These are phyloP conservation scores for Thymus mandschuricus DNA, from an alignment of 257 asterid species.

Conservation along the genomic window DNA sequence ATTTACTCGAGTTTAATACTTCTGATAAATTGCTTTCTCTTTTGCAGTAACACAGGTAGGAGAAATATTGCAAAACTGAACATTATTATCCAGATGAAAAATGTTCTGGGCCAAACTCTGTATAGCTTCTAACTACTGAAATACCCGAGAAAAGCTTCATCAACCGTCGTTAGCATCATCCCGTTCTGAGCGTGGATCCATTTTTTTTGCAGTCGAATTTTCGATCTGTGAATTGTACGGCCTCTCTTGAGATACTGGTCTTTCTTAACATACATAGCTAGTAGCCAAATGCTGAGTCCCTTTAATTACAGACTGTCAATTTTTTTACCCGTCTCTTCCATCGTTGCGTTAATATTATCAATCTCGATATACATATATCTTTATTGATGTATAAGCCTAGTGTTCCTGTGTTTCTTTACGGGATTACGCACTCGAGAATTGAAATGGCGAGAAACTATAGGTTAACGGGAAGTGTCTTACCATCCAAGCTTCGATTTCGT, in stretches of 20 bases:
- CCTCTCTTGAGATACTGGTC: slow-evolving; percentile 9
- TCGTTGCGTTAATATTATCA: slow-evolving; percentile 18
- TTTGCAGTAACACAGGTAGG: slow-evolving; percentile 33
- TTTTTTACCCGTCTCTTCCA: neutral
- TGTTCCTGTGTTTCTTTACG: neutral
- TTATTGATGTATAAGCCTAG: neutral
- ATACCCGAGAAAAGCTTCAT: slow-evolving; percentile 3
- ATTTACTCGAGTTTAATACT: neutral
- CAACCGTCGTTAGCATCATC: too few relatives aligned
- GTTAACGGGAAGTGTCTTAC: too few relatives aligned
- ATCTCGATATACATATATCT: neutral
- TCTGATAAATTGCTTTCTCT: slow-evolving; percentile 26
- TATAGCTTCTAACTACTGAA: slow-evolving; percentile 36
- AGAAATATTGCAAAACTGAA: slow-evolving; percentile 15
- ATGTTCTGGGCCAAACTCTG: slow-evolving; percentile 30
- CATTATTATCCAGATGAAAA: slow-evolving; percentile 17
- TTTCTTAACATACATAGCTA: slow-evolving; percentile 27
- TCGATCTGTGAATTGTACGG: slow-evolving; percentile 22
- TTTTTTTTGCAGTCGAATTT: slow-evolving; percentile 13
- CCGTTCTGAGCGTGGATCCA: slow-evolving; percentile 25
- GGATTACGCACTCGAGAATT: neutral
- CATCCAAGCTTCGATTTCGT: too few relatives aligned
- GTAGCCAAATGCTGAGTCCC: slow-evolving; percentile 9
- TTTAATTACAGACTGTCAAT: slow-evolving; percentile 4
- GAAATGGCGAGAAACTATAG: too few relatives aligned